Percentiles rank a stretch among this genome's conserved stretches.
phyloP scores from a whole-genome alignment of 2,329 filamentous ascomycete species.

The Monosporascus sp. region DNA sequence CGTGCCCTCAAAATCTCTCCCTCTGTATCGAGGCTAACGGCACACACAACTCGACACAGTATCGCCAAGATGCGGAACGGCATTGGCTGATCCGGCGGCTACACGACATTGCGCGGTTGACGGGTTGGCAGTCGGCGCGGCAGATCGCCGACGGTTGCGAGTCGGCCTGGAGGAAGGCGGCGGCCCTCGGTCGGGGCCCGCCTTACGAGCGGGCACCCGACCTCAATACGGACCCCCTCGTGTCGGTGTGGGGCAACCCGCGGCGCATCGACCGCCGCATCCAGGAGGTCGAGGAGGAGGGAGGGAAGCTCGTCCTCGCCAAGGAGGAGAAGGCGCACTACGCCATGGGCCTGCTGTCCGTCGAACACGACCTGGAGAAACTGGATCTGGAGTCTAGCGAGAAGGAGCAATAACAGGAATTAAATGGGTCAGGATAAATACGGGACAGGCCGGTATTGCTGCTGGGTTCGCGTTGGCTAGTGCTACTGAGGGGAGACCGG shows the following conservation, averaged over 20 bases:
- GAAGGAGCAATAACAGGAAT: conserved; percentile 5
- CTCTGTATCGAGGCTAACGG: neutral
- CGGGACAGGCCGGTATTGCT: neutral
- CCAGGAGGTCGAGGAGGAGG: conserved; percentile 37
- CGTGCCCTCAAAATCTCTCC: neutral
- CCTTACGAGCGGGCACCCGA: conserved; percentile 54
- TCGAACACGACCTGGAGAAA: conserved; percentile 69
- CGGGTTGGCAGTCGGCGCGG: conserved; percentile 79
- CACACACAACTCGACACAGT: conserved; percentile 41
- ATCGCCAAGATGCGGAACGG: conserved; percentile 64
- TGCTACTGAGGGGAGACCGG: too few relatives aligned
- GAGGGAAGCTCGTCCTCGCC: conserved; percentile 50
- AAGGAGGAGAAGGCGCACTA: conserved; percentile 62
- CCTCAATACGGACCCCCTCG: conserved; percentile 26
- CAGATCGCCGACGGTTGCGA: conserved; percentile 83
- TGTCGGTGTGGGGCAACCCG: conserved; percentile 42
- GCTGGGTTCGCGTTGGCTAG: too few relatives aligned
- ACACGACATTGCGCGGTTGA: conserved; percentile 69
- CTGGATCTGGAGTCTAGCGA: conserved; percentile 48
- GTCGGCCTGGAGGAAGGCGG: conserved; percentile 72
- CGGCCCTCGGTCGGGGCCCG: conserved; percentile 67
- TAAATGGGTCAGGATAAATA: too few relatives aligned
- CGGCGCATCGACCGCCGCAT: conserved; percentile 48
- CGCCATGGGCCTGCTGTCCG: conserved; percentile 70
- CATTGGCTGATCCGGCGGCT: conserved; percentile 72